These are phyloP conservation scores for Mycena venus DNA, from an alignment of 768 basidiomycete species.

Conservation along the genomic window DNA sequence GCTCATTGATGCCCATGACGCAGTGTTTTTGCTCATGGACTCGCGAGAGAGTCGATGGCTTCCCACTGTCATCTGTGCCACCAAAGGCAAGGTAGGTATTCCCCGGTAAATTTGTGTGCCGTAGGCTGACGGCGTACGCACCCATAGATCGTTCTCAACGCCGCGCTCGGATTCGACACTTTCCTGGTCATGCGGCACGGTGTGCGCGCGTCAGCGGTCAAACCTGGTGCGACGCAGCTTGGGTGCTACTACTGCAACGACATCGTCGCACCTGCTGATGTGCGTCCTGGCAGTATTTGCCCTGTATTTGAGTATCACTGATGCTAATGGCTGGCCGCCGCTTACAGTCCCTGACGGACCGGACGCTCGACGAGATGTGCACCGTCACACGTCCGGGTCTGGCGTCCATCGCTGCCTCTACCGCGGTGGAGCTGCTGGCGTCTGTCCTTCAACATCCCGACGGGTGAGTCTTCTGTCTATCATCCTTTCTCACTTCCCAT, in stretches of 20 bases:
- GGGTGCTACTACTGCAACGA: constrained; percentile 99
- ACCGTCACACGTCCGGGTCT: constrained; percentile 97
- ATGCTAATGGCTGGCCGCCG: no score
- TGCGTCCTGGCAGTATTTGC: no score
- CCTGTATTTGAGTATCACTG: no score
- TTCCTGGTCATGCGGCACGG: constrained; percentile 99
- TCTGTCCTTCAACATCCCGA: constrained; percentile 91
- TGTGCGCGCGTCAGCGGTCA: constrained; percentile 58
- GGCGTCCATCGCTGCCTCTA: constrained; percentile 92
- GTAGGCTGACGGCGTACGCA: not conserved
- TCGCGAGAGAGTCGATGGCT: constrained; percentile 98
- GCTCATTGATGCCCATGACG: constrained; percentile 90
- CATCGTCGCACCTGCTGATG: constrained; percentile 95
- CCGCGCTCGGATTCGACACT: constrained; percentile 95
- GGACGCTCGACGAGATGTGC: constrained; percentile 99
- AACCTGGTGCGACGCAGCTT: constrained; percentile 55
- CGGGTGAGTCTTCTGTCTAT: constrained; percentile 64
- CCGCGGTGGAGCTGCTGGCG: constrained; percentile 92
- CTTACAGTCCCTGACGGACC: constrained; percentile 73
- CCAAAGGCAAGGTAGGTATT: constrained; percentile 81
- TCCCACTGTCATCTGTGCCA: constrained; percentile 88
- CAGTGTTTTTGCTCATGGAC: constrained; percentile 95
- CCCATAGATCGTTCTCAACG: constrained; percentile 88
- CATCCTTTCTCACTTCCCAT: not conserved
- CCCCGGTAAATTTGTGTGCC: not conserved